A percentile compares a stretch with the other conserved stretches of the same genome.
These are phyloP conservation scores for Solanum hybrid DNA, from an alignment of 305 asterid species.

Conservation along the genomic window DNA sequence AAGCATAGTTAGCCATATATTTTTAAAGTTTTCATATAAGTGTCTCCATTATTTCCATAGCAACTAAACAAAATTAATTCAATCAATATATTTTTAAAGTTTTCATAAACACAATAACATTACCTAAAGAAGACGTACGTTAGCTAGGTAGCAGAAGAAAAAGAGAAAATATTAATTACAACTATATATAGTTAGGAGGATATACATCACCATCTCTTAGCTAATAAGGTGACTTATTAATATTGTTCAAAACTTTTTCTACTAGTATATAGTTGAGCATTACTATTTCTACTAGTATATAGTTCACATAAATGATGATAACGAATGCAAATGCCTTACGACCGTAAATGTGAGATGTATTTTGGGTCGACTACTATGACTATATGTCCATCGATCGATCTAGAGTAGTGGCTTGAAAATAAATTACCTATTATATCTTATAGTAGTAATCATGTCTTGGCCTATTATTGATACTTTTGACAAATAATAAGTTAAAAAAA, in stretches of 20 bases:
- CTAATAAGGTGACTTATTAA: constrained; percentile 7
- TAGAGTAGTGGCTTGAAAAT: neutral
- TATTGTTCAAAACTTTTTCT: neutral
- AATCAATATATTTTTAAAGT: neutral
- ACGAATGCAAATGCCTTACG: neutral
- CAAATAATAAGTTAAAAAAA: neutral
- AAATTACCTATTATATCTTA: neutral
- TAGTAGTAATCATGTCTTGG: neutral
- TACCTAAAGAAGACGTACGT: neutral
- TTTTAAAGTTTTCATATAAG: neutral
- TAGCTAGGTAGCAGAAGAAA: neutral
- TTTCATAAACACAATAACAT: neutral
- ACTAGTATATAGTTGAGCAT: neutral
- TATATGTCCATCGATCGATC: neutral
- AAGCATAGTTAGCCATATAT: neutral
- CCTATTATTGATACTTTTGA: no score
- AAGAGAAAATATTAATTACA: neutral
- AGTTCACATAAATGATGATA: neutral
- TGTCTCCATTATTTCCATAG: neutral
- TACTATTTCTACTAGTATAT: neutral
- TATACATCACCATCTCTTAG: constrained; percentile 2
- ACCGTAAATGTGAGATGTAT: neutral
- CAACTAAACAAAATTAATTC: neutral
- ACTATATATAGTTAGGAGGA: neutral
- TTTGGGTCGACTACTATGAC: neutral